Conservation (phyloP, 2,329 filamentous ascomycete species). For the Sporothrix humicola region DNA sequence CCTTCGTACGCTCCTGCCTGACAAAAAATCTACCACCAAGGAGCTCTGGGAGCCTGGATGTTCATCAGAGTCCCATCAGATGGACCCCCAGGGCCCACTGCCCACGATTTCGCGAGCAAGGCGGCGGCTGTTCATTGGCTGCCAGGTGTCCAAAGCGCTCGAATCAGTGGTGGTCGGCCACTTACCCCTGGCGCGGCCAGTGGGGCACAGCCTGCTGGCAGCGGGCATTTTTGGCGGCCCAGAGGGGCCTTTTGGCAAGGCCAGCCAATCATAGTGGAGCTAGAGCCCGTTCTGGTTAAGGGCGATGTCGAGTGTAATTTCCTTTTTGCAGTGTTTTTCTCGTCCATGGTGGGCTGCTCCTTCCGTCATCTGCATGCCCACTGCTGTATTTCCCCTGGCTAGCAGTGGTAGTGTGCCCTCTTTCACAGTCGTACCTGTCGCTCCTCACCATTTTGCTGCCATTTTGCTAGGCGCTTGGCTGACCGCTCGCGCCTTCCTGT, state of each 20-base stretch:
- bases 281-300: constrained; percentile 30
- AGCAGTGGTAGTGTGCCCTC: constrained; percentile 16
- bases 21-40: constrained; percentile 13
- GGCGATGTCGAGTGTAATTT: constrained; percentile 32
- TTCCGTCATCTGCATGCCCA: constrained; percentile 18
- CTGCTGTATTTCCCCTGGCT: constrained; percentile 29
- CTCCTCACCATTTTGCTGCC: neutral
- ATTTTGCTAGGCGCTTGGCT: constrained; percentile 28
- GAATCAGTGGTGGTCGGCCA: neutral
- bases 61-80: constrained; percentile 11
- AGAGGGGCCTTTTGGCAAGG: constrained; percentile 7
- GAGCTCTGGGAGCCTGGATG: neutral
- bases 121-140: constrained; percentile 24
- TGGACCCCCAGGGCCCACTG: constrained; percentile 1
- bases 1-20: neutral
- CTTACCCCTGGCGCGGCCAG: constrained; percentile 29
- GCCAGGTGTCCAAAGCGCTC: constrained; percentile 15
- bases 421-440: constrained; percentile 5
- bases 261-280: constrained; percentile 3
- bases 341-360: neutral
- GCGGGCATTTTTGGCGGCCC: constrained; percentile 14
- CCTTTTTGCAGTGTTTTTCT: constrained; percentile 25
- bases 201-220: constrained; percentile 15
- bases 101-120: neutral
- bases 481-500: constrained; percentile 15